Base-by-base conservation (phyloP, 176 grass and related monocot species). In the Musa itinerans region DNA sequence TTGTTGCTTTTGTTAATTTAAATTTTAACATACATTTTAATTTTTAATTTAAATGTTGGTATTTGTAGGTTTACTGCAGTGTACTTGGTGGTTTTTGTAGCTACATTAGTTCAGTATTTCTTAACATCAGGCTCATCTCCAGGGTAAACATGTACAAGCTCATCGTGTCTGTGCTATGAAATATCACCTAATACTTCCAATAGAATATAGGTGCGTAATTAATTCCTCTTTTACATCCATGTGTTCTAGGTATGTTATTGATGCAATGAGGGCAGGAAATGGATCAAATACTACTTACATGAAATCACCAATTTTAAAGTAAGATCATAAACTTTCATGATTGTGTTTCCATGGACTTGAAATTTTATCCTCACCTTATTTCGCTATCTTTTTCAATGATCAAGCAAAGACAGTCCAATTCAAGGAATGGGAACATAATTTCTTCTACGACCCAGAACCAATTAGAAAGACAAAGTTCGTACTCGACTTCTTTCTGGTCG, bases 351-450 rank as follows among this genome's bases (percentile, higher is more conserved):
- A 50, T 61, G 19, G 14, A 70, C 12, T 72, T 72, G 10, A 55
- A 68, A 24, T 14, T 75, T 43, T 54, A 19, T 49, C 15, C 22
- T 12, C 3, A 76, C 16, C 63, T 65, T 71, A 58, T 23, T 71
- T 50, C 65, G 58, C 14, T 10, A 6, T 25, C 10, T 50, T 97
- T 98, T 89, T 70, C 68, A 84, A 93, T 85, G 90, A 86, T 93
- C 90, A 98, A 93, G 94, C 90, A 91, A 98, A 98, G 94, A 81
- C 94, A 98, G 71, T 93, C 90, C 52, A 93, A 81, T 84, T 87
- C 88, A 91, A 87, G 81, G 83, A 83, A 92, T 76, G 84, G 64
- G 76, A 89, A 74, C 63, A 83, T 80, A 73, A 79, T 71, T 83
- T 73, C 72, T 53, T 66, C 76, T 1, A 74, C 79, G 29, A 81